Base-by-base conservation (phyloP, 805 yeast genomes). In the Metschnikowia colocasiae region DNA sequence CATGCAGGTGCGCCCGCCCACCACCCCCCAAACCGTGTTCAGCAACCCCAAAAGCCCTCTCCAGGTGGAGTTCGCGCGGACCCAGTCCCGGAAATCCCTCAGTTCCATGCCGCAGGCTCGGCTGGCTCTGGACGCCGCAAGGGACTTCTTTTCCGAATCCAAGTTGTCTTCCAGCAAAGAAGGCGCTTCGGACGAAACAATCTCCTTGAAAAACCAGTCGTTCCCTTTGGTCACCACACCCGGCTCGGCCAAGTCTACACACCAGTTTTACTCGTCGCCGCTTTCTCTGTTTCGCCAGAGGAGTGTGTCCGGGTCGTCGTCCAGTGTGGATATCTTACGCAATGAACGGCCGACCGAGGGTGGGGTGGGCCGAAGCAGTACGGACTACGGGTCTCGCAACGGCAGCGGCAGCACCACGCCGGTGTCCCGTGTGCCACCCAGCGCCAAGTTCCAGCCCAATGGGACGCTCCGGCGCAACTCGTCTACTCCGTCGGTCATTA, bases 51-150 rank as follows among this genome's bases (percentile, higher is more conserved):
- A 47, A 29, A 46, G 53, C 16, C 53, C 54, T 16, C 42, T 49
- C 25, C 51, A 46, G 46, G 41, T 48, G n/a, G 52, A 51, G 38
- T 46, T 55, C 34, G 31, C 48, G n/a, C 59, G 63, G 32, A 60
- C 69, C 0, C 71, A 69, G 10, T 68, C 75, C 1, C 57, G 72
- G 33, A 69, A 69, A 45, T 63, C 72, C 4, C 59, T 72, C 5
- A 66, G 73, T 3, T 68, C 69, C 8, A 65, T 73, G 10, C 75
- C 74, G 8, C 67, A 67, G 44, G 52, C 59, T 15, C 50, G 52
- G 23, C 50, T 27, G 43, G 47, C 40, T 3, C 26, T 30, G 34
- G 40, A 38, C n/a, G 16, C 32, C 3, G 31, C n/a, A 4, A 18
- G 13, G 7, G 31, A 38, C 23, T 26, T 3, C 23, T 2, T 15